These are phyloP conservation scores for Colletotrichum cuscutae DNA, from an alignment of 2,329 filamentous ascomycete species.

Conservation along the genomic window DNA sequence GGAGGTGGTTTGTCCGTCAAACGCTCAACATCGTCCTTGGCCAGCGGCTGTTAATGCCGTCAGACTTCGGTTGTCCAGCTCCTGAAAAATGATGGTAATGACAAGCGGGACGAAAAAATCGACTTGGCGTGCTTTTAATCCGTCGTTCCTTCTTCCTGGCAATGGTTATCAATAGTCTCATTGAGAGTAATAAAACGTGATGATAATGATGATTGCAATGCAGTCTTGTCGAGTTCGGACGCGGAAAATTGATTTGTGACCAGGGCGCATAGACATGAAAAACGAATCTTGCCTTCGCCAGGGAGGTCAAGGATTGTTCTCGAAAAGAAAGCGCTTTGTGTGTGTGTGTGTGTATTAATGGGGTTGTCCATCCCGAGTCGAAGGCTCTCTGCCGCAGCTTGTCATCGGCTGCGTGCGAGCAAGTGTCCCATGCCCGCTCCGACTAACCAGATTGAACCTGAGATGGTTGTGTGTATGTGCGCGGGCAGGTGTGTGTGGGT, in stretches of 20 bases:
- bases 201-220: not conserved
- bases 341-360: constrained; percentile 2
- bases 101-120: not conserved
- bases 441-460: constrained; percentile 5
- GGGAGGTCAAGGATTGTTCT: constrained; percentile 21
- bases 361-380: constrained; percentile 29
- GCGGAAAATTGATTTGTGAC: constrained; percentile 18
- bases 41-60: not conserved
- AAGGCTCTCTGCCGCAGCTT: constrained; percentile 17
- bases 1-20: constrained; percentile 27
- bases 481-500: constrained; percentile 22
- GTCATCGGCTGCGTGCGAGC: constrained; percentile 12
- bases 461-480: constrained; percentile 1
- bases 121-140: not conserved
- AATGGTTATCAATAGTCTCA: not conserved
- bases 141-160: not conserved
- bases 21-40: constrained; percentile 7
- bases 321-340: constrained; percentile 14
- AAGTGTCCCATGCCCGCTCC: constrained; percentile 29
- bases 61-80: constrained; percentile 2
- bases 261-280: not conserved
- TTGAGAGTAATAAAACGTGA: not conserved
- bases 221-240: constrained; percentile 19
- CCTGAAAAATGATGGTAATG: not conserved
- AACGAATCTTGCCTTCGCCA: not conserved